Base-by-base conservation (phyloP, 306 rosid genomes). In the Crataegus laevigata region DNA sequence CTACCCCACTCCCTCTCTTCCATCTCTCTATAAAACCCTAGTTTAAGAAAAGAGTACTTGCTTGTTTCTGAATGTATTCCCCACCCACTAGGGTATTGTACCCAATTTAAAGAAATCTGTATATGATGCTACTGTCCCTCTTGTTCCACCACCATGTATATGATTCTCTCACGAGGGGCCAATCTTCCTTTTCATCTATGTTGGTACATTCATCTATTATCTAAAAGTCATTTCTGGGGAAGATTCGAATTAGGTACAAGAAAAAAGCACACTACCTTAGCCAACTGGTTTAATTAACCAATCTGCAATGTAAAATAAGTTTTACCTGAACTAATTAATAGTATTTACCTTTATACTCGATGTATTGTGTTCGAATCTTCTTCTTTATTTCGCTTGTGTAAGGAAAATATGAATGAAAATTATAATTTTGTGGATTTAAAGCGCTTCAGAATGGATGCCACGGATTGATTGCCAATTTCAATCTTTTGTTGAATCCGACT, bases 41-140 rank as follows among this genome's bases (percentile, higher is more conserved):
- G 2, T 22, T 10, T 11, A 57, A 26, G 22, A 21, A 25, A 25
- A 60, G 17, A 60, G 30, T 11, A 60, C 30, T 60, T 26, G 32
- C 36, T 12, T 6, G 21, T 43, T 63, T 52, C 71, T 34, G 59
- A 32, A 68, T 60, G 30, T 52, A 58, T 76, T 59, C 73, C 61
- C 69, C 78, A 50, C 68, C 30, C 32, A 82, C 80, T 54, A 61
- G 29, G 25, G 45, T 67, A 61, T 32, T 73, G 68, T 80, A 78
- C 87, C 26, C 58, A 63, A 75, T 50, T 58, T 47, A 75, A 42
- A 61, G 57, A 58, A 79, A 54, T 78, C 67, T 66, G 78, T 67
- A 79, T 55, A 62, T 63, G 60, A 70, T 74, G 3, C 66, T 73
- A 69, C 29, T 26, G 45, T 66, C 78, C 68, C 58, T 67, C 30